Evolutionary conservation across 2,329 filamentous ascomycete genomes (phyloP).

Genomic region (Sphaerulina vaccinii): DNA sequence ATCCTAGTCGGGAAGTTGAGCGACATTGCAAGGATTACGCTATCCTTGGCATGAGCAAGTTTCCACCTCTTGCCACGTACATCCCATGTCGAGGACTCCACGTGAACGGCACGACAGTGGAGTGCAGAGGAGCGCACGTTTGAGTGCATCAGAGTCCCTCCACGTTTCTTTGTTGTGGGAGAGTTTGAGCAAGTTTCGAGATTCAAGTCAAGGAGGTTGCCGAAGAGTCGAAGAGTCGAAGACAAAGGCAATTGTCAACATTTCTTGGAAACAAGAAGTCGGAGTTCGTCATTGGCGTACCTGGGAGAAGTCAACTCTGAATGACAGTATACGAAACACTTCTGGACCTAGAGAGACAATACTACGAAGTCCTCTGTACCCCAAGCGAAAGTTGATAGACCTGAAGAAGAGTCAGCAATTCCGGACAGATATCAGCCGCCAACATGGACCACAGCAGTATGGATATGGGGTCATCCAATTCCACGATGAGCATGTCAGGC

Average conservation of each 20-base stretch:
- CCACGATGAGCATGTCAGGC: slow-evolving; percentile 14
- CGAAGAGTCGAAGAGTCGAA: too few relatives aligned
- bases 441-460: slow-evolving; percentile 10
- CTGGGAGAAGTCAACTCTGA: too few relatives aligned
- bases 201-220: background rate
- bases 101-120: background rate
- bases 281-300: too few relatives aligned
- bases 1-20: background rate
- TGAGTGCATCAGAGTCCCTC: slow-evolving; percentile 10
- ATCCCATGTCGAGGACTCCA: background rate
- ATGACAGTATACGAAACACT: too few relatives aligned
- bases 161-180: background rate
- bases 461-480: background rate
- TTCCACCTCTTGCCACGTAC: slow-evolving; percentile 3
- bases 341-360: too few relatives aligned
- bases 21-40: background rate
- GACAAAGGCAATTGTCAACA: background rate
- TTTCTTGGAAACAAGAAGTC: background rate
- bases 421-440: background rate
- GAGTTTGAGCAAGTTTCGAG: slow-evolving; percentile 8
- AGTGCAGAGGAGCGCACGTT: slow-evolving; percentile 14
- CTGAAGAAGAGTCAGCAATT: background rate
- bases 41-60: slow-evolving; percentile 2
- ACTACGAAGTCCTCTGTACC: too few relatives aligned
- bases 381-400: too few relatives aligned